These are phyloP conservation scores for Zalaria obscura DNA, from an alignment of 2,329 filamentous ascomycete species.

Conservation along the genomic window DNA sequence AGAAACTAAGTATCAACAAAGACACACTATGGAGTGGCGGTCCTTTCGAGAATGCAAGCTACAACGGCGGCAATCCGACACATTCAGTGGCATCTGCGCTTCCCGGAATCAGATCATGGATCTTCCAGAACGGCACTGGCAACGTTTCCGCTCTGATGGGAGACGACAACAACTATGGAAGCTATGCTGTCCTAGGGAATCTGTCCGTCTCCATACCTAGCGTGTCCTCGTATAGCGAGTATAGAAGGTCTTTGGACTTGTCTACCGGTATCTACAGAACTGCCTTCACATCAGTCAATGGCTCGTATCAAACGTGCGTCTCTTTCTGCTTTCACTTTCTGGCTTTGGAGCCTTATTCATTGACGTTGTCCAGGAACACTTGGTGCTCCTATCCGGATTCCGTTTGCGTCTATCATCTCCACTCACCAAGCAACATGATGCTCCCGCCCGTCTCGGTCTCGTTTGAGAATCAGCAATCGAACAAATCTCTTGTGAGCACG, in stretches of 20 bases:
- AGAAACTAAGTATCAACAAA: conserved; percentile 32
- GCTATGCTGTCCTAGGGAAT: conserved; percentile 34
- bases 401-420: conserved; percentile 22
- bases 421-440: conserved; percentile 12
- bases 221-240: conserved; percentile 16
- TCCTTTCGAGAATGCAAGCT: conserved; percentile 30
- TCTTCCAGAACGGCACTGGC: conserved; percentile 37
- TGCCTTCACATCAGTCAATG: conserved; percentile 13
- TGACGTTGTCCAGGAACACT: conserved; percentile 13
- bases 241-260: conserved; percentile 31
- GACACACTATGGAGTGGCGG: conserved; percentile 38
- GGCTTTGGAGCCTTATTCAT: not conserved
- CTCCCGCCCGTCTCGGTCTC: conserved; percentile 28
- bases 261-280: conserved; percentile 26
- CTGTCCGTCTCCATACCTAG: conserved; percentile 25
- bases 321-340: not conserved
- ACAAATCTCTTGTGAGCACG: conserved; percentile 6
- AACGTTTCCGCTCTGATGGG: conserved; percentile 27
- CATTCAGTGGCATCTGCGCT: conserved; percentile 12
- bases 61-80: conserved; percentile 33
- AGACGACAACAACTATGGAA: conserved; percentile 27
- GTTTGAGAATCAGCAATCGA: conserved; percentile 28
- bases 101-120: conserved; percentile 29
- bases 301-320: conserved; percentile 13
- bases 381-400: conserved; percentile 33